Conservation (phyloP, 2,329 filamentous ascomycete species). For the Ascosphaera aggregata region DNA sequence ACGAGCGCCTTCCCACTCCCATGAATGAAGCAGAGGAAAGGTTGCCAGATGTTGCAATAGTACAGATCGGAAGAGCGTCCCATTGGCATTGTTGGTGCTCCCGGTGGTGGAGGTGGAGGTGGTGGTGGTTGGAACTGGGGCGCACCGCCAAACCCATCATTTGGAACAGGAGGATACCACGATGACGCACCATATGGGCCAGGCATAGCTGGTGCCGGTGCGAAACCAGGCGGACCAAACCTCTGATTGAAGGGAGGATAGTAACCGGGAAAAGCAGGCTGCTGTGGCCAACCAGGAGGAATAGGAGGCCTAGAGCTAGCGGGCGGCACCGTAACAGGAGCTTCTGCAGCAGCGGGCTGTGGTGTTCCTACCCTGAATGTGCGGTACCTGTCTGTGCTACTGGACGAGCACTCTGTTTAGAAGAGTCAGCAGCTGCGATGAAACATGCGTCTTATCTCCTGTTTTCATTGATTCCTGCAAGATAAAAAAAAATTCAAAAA, state of each 20-base stretch:
- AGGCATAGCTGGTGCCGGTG: conserved; percentile 25
- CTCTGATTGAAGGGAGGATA: conserved; percentile 24
- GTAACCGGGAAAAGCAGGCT: conserved; percentile 20
- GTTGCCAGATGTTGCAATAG: conserved; percentile 7
- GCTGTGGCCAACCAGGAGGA: conserved; percentile 18
- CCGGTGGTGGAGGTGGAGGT: conserved; percentile 33
- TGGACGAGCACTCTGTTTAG: conserved; percentile 19
- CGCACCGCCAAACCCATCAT: conserved; percentile 47
- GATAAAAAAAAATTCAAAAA: conserved; percentile 2
- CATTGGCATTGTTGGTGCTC: conserved; percentile 16
- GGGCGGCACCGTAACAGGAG: neutral
- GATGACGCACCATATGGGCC: conserved; percentile 54
- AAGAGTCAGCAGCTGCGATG: conserved; percentile 2
- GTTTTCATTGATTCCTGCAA: no score
- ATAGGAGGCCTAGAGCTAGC: conserved; percentile 10
- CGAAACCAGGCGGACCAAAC: conserved; percentile 26
- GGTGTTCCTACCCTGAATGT: conserved; percentile 9
- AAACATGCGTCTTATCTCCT: conserved; percentile 7
- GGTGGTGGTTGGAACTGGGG: conserved; percentile 40
- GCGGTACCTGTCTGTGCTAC: conserved; percentile 9
- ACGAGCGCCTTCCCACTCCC: no score
- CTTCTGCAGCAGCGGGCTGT: neutral
- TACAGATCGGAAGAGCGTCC: conserved; percentile 9
- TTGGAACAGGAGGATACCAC: conserved; percentile 48
- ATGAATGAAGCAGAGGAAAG: conserved; percentile 10